These are phyloP conservation scores for Phallus indusiatus DNA, from an alignment of 768 basidiomycete genomes.

Conservation along the genomic window DNA sequence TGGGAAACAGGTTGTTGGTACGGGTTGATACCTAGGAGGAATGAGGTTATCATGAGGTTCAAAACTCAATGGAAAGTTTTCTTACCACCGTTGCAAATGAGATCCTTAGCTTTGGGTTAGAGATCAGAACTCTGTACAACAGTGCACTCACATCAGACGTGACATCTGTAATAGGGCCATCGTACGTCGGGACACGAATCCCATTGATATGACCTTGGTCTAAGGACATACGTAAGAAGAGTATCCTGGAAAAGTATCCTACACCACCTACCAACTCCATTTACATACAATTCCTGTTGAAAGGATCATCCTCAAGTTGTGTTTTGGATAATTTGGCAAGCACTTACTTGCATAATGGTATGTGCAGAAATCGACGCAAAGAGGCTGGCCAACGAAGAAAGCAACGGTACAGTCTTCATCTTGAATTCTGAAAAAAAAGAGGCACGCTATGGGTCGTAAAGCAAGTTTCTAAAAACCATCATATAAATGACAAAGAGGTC, in stretches of 20 bases:
- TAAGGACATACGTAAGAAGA: not conserved
- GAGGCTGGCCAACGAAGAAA: no score
- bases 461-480: no score
- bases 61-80: no score
- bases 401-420: no score
- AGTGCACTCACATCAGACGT: constrained; percentile 35
- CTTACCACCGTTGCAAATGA: constrained; percentile 53
- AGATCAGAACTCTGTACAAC: constrained; percentile 3
- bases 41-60: not conserved
- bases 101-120: no score
- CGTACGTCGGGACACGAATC: constrained; percentile 33
- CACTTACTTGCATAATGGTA: constrained; percentile 42
- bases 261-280: constrained; percentile 26
- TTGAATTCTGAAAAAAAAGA: no score
- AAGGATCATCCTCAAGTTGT: not conserved
- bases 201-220: constrained; percentile 36
- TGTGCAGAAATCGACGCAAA: constrained; percentile 31
- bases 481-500: no score
- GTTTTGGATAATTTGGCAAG: no score
- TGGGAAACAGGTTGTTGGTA: constrained; percentile 35
- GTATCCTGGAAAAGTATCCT: not conserved
- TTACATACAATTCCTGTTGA: constrained; percentile 37
- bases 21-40: constrained; percentile 8
- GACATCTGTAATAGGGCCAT: constrained; percentile 44
- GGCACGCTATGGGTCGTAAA: no score